These are phyloP conservation scores for Flagelloscypha sp. DNA, from an alignment of 768 basidiomycete species.

Conservation along the genomic window DNA sequence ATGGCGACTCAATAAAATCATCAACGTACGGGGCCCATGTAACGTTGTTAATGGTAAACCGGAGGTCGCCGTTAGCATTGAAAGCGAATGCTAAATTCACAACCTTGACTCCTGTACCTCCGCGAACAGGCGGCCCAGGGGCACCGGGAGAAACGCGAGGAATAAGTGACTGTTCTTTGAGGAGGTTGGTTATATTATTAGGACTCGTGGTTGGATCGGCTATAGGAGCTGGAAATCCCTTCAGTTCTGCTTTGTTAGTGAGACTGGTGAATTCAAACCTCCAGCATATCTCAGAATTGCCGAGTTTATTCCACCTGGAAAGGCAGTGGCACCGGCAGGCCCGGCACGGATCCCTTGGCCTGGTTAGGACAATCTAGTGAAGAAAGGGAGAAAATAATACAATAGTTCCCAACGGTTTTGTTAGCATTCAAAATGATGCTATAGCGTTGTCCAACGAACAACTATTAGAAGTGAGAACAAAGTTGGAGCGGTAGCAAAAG, in stretches of 20 bases:
- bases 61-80: too few relatives aligned
- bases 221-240: conserved; percentile 29
- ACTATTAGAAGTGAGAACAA: conserved; percentile 12
- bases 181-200: too few relatives aligned
- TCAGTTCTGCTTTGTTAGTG: too few relatives aligned
- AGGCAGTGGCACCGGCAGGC: conserved; percentile 17
- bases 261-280: conserved; percentile 28
- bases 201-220: conserved; percentile 22
- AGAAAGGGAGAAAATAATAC: conserved; percentile 24
- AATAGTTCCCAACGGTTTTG: conserved; percentile 32
- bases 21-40: too few relatives aligned
- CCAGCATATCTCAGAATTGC: conserved; percentile 44
- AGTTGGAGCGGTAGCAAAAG: conserved; percentile 14
- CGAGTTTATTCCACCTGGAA: conserved; percentile 39
- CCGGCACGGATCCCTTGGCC: conserved; percentile 26
- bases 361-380: too few relatives aligned
- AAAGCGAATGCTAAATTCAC: too few relatives aligned
- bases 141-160: too few relatives aligned
- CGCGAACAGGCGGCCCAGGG: conserved; percentile 1
- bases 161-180: too few relatives aligned
- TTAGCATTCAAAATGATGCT: conserved; percentile 21
- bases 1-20: too few relatives aligned
- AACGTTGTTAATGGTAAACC: conserved; percentile 24
- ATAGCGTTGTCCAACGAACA: conserved; percentile 18
- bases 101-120: conserved; percentile 4